Percentiles rank a stretch among this genome's conserved stretches.
These are phyloP conservation scores for Mycocentrospora acerina DNA, from an alignment of 2,329 filamentous ascomycete species.

Conservation along the genomic window DNA sequence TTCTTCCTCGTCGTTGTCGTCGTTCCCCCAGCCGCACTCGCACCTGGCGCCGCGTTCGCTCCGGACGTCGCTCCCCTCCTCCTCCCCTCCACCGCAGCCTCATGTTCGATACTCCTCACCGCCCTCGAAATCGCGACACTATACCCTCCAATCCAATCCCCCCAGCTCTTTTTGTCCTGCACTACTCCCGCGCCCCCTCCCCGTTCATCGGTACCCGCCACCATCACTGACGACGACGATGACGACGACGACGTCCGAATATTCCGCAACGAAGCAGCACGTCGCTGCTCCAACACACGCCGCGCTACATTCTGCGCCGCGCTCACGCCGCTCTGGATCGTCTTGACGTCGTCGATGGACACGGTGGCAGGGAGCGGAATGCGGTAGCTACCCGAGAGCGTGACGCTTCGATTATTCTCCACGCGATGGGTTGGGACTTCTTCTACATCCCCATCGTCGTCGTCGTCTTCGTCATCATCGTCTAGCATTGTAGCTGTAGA, in stretches of 20 bases:
- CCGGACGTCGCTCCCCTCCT: too few species aligned
- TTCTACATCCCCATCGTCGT: slow-evolving; percentile 27
- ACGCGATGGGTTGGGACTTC: slow-evolving; percentile 22
- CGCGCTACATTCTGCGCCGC: slow-evolving; percentile 39
- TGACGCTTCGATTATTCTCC: slow-evolving; percentile 30
- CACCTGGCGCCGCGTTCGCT: too few species aligned
- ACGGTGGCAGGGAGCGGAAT: slow-evolving; percentile 39
- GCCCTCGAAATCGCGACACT: slow-evolving; percentile 39
- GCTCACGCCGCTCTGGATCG: slow-evolving; percentile 36
- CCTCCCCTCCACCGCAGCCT: slow-evolving; percentile 32
- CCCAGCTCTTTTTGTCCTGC: slow-evolving; percentile 39
- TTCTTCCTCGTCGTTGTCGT: slow-evolving; percentile 14
- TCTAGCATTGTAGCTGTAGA: too few species aligned
- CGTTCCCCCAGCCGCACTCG: slow-evolving; percentile 6
- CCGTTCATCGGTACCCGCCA: slow-evolving; percentile 18
- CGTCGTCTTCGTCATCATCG: slow-evolving; percentile 9
- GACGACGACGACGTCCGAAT: slow-evolving; percentile 5
- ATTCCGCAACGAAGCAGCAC: slow-evolving; percentile 11
- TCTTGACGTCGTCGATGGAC: slow-evolving; percentile 35
- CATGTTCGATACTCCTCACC: slow-evolving; percentile 41
- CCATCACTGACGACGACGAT: slow-evolving; percentile 3
- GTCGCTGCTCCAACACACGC: slow-evolving; percentile 33
- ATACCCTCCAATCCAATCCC: slow-evolving; percentile 43
- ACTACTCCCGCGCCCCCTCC: slow-evolving; percentile 13
- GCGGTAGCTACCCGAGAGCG: slow-evolving; percentile 37